A percentile compares a stretch with the other conserved stretches of the same genome.
phyloP scores from a whole-genome alignment of 2,329 filamentous ascomycete species.

The Teratosphaeria nubilosa region DNA sequence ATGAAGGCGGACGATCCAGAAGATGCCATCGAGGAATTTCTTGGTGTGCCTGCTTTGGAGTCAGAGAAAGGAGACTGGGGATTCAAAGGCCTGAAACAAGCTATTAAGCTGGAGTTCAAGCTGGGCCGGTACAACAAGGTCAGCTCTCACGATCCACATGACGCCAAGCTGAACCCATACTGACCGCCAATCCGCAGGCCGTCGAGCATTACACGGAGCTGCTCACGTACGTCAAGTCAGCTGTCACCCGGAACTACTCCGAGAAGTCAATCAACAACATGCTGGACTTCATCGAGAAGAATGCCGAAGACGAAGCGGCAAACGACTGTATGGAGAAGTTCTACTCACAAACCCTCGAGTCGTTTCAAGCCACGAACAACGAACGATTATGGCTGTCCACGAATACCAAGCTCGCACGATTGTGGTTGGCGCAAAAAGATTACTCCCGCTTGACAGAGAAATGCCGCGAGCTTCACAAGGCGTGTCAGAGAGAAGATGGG shows the following conservation, averaged over 20 bases:
- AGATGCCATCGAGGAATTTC: slow-evolving; percentile 82
- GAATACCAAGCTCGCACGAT: slow-evolving; percentile 87
- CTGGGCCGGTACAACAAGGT: slow-evolving; percentile 81
- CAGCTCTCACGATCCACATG: slow-evolving; percentile 3
- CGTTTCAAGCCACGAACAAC: slow-evolving; percentile 95
- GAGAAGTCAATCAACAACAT: slow-evolving; percentile 99
- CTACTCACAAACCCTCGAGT: slow-evolving; percentile 85
- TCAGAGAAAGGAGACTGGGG: slow-evolving; percentile 95
- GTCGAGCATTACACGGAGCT: slow-evolving; percentile 89
- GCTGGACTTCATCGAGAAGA: slow-evolving; percentile 95
- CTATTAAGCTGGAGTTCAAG: slow-evolving; percentile 93
- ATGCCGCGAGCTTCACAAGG: slow-evolving; percentile 75
- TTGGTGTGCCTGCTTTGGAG: slow-evolving; percentile 77
- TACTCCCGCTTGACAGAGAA: slow-evolving; percentile 73
- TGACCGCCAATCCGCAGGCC: slow-evolving; percentile 45
- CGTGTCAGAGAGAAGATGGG: slow-evolving; percentile 80
- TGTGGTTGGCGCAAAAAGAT: slow-evolving; percentile 85
- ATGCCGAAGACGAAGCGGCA: slow-evolving; percentile 59
- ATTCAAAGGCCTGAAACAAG: slow-evolving; percentile 96
- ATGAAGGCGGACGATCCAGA: slow-evolving; percentile 79
- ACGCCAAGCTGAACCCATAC: not conserved
- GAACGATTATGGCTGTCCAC: slow-evolving; percentile 96
- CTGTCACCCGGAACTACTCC: slow-evolving; percentile 94
- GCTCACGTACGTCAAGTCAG: slow-evolving; percentile 92
- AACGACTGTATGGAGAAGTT: slow-evolving; percentile 85